These are phyloP conservation scores for Penicillium nucicola DNA, from an alignment of 495 filamentous ascomycete genomes.

Conservation along the genomic window DNA sequence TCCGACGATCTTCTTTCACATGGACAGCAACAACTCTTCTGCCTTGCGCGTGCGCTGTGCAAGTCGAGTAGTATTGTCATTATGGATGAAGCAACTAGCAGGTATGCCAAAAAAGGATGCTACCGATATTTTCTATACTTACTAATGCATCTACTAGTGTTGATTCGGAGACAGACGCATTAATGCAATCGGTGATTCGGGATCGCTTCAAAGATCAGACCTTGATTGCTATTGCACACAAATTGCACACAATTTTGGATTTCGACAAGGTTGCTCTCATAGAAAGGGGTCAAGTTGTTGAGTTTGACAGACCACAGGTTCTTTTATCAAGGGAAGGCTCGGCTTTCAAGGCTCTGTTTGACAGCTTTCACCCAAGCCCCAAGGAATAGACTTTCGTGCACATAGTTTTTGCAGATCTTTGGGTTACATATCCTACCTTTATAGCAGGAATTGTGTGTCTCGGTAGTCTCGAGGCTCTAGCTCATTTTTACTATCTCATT, in stretches of 20 bases:
- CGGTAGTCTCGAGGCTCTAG: too few species aligned
- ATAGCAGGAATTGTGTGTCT: too few species aligned
- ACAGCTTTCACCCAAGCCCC: constrained; percentile 5
- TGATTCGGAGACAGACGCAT: constrained; percentile 28
- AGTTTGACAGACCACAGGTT: constrained; percentile 23
- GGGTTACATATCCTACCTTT: too few species aligned
- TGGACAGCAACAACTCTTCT: constrained; percentile 48
- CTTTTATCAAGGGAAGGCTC: constrained; percentile 16
- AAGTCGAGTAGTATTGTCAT: constrained; percentile 32
- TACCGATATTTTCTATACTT: background rate
- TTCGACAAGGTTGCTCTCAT: constrained; percentile 35
- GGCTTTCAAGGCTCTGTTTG: constrained; percentile 16
- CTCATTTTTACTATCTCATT: too few species aligned
- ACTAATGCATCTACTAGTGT: constrained; percentile 17
- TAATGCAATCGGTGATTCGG: constrained; percentile 32
- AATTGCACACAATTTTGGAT: constrained; percentile 31
- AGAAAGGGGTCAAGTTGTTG: constrained; percentile 27
- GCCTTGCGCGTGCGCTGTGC: constrained; percentile 40
- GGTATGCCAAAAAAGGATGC: constrained; percentile 3
- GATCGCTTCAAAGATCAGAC: constrained; percentile 26
- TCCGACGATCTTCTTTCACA: constrained; percentile 35
- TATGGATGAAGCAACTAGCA: constrained; percentile 49
- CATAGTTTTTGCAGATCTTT: background rate
- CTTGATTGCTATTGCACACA: constrained; percentile 34
- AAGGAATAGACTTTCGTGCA: background rate